A percentile compares a stretch with the other conserved stretches of the same genome.
Conservation (phyloP, 441 rosid genomes). For the Syzygium malaccense region DNA sequence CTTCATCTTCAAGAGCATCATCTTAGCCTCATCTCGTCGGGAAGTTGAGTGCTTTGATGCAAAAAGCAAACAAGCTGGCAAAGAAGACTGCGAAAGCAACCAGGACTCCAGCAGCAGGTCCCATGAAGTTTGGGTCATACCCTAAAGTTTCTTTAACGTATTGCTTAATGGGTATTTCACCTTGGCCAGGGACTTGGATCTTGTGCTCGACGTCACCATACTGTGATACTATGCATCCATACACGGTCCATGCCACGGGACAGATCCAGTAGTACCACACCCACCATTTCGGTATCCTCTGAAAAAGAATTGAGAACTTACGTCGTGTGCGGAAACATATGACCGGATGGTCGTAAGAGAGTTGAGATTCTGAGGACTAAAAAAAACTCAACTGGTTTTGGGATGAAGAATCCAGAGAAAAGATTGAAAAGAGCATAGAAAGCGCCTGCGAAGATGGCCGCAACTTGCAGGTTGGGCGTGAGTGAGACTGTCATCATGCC, state of each 20-base stretch:
- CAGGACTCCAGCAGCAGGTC: slow-evolving; percentile 57
- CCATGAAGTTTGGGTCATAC: slow-evolving; percentile 56
- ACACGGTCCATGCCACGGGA: slow-evolving; percentile 81
- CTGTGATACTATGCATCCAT: slow-evolving; percentile 70
- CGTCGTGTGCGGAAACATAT: fast-evolving
- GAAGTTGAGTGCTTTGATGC: slow-evolving; percentile 70
- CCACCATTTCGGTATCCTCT: slow-evolving; percentile 94
- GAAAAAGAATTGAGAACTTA: background rate
- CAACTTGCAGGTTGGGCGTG: slow-evolving; percentile 89
- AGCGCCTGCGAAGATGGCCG: slow-evolving; percentile 73
- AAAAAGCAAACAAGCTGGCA: slow-evolving; percentile 58
- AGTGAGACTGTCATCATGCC: slow-evolving; percentile 96
- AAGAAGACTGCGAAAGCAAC: slow-evolving; percentile 61
- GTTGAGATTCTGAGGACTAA: background rate
- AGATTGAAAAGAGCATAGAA: slow-evolving; percentile 84
- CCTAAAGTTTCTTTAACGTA: slow-evolving; percentile 47
- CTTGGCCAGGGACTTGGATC: slow-evolving; percentile 36
- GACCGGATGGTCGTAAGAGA: background rate
- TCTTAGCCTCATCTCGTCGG: slow-evolving; percentile 38
- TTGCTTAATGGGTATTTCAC: slow-evolving; percentile 27
- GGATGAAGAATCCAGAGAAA: slow-evolving; percentile 88
- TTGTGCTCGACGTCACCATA: slow-evolving; percentile 46
- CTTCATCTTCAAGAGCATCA: background rate
- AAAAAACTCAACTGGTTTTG: slow-evolving; percentile 68
- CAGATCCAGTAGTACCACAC: slow-evolving; percentile 90